Percentiles rank a stretch among this genome's conserved stretches.
Conservation (phyloP, 306 rosid species). For the Senna tora region DNA sequence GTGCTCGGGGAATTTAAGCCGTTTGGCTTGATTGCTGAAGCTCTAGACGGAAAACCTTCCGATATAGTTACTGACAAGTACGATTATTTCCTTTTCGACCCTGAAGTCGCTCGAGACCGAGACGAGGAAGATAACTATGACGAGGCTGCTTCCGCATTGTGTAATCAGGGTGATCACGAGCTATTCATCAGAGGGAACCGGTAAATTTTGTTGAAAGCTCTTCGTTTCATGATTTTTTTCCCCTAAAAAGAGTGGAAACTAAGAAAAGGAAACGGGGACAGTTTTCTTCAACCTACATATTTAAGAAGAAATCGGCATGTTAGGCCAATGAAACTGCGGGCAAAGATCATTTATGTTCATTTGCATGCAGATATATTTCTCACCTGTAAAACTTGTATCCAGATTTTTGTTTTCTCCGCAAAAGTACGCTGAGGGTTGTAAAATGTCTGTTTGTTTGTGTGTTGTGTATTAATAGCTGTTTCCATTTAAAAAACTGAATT, state of each 20-base stretch:
- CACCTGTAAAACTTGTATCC: not conserved
- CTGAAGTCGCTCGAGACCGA: slow-evolving; percentile 63
- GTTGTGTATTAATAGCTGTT: not conserved
- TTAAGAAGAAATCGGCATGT: no score
- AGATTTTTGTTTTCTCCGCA: not conserved
- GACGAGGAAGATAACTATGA: slow-evolving; percentile 59
- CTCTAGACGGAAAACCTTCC: slow-evolving; percentile 78
- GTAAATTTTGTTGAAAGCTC: slow-evolving; percentile 46
- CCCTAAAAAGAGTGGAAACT: not conserved
- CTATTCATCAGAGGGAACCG: slow-evolving; percentile 79
- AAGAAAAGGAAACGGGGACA: not conserved
- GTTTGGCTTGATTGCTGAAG: slow-evolving; percentile 91
- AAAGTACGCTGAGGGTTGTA: not conserved
- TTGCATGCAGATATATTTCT: not conserved
- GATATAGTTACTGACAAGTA: slow-evolving; percentile 64
- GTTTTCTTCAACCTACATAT: not conserved
- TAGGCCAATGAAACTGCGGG: no score
- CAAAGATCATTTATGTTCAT: not conserved
- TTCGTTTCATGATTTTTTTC: no score
- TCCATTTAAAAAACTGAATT: not conserved
- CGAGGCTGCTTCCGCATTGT: slow-evolving; percentile 55
- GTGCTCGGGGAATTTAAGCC: slow-evolving; percentile 97
- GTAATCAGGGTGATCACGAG: slow-evolving; percentile 79
- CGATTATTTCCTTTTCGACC: slow-evolving; percentile 84
- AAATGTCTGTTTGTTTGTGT: slow-evolving; percentile 9